These are phyloP conservation scores for Didymella segeticola DNA, from an alignment of 2,329 filamentous ascomycete genomes.

Conservation along the genomic window DNA sequence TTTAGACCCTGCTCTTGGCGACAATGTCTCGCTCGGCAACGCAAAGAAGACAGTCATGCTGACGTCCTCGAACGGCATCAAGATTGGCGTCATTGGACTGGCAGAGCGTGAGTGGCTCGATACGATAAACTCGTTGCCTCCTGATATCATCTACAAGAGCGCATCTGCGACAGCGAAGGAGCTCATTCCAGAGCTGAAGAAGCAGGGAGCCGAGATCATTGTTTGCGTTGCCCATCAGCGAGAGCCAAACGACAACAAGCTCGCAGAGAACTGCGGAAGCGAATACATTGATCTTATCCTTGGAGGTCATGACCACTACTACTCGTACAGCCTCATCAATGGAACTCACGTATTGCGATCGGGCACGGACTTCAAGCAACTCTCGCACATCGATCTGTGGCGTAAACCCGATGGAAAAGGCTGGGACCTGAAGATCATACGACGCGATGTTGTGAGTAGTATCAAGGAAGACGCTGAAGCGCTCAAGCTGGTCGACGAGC, in stretches of 20 bases:
- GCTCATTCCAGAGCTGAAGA: slow-evolving; percentile 74
- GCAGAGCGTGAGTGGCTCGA: slow-evolving; percentile 88
- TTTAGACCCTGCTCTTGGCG: slow-evolving; percentile 80
- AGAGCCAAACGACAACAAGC: slow-evolving; percentile 87
- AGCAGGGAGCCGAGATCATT: slow-evolving; percentile 81
- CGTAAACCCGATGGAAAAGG: slow-evolving; percentile 59
- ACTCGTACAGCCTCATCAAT: slow-evolving; percentile 77
- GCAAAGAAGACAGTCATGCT: slow-evolving; percentile 78
- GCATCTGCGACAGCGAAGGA: slow-evolving; percentile 77
- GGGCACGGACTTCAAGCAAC: slow-evolving; percentile 89
- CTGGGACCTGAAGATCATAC: slow-evolving; percentile 81
- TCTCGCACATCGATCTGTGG: slow-evolving; percentile 85
- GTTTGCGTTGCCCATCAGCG: slow-evolving; percentile 85
- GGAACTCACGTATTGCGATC: slow-evolving; percentile 85
- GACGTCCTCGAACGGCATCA: slow-evolving; percentile 81
- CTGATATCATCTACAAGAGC: slow-evolving; percentile 81
- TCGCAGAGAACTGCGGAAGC: slow-evolving; percentile 73
- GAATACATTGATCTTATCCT: slow-evolving; percentile 84
- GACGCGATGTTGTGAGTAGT: slow-evolving; percentile 74
- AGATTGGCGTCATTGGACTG: slow-evolving; percentile 83
- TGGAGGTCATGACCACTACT: slow-evolving; percentile 90
- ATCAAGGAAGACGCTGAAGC: slow-evolving; percentile 70
- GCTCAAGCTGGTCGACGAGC: slow-evolving; percentile 66
- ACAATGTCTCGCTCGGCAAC: slow-evolving; percentile 75
- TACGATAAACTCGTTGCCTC: slow-evolving; percentile 85